phyloP scores from a whole-genome alignment of 2,329 filamentous ascomycete species.

The Beauveria bassiana region DNA sequence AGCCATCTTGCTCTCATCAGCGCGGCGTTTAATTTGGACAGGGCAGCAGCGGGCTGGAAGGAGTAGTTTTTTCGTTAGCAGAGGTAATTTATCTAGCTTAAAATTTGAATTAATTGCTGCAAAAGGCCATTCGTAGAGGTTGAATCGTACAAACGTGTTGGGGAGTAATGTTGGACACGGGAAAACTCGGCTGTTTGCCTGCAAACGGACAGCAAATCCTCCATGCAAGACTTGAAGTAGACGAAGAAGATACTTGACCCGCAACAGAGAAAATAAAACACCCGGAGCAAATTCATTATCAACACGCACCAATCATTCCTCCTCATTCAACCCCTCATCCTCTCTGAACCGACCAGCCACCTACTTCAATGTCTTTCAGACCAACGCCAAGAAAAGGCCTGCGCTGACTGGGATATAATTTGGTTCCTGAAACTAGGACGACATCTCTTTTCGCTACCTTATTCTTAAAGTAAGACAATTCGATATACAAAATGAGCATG shows the following conservation, averaged over 20 bases:
- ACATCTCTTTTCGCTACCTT: too few relatives aligned
- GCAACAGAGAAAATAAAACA: too few relatives aligned
- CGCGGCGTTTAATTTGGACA: slow-evolving; percentile 66
- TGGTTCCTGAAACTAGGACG: too few relatives aligned
- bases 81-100: background rate
- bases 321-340: too few relatives aligned
- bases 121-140: background rate
- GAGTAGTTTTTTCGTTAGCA: background rate
- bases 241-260: too few relatives aligned
- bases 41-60: background rate
- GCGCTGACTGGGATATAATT: too few relatives aligned
- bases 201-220: background rate
- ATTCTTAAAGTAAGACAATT: background rate
- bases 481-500: background rate
- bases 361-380: too few relatives aligned
- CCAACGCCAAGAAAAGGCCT: too few relatives aligned
- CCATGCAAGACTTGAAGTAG: background rate
- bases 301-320: too few relatives aligned
- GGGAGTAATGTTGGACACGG: background rate
- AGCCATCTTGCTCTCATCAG: slow-evolving; percentile 69
- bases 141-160: background rate
- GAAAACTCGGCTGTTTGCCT: background rate
- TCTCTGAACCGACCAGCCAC: too few relatives aligned
- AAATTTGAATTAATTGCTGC: background rate
- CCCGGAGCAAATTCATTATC: too few relatives aligned